Percentiles rank a stretch among this genome's conserved stretches.
phyloP scores from a whole-genome alignment of 495 filamentous ascomycete genomes.

The Aspergillus sclerotiicarbonarius region DNA sequence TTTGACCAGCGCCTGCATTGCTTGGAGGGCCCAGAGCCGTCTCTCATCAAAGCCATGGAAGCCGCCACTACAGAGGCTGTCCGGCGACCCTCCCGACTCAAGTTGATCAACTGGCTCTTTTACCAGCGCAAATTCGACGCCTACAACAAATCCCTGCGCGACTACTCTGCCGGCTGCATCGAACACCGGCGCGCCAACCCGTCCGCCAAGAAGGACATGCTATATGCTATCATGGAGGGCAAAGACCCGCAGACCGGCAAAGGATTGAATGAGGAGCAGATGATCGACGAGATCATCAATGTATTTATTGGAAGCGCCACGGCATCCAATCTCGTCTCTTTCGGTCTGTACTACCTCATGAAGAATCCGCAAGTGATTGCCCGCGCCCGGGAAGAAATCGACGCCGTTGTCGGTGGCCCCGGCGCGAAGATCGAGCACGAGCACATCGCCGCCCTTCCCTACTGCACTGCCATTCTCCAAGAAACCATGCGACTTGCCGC shows the following conservation, averaged over 20 bases:
- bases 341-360: slow-evolving; percentile 45
- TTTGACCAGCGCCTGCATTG: slow-evolving; percentile 41
- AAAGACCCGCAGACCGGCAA: slow-evolving; percentile 65
- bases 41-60: slow-evolving; percentile 40
- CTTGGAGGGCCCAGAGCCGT: slow-evolving; percentile 28
- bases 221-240: slow-evolving; percentile 66
- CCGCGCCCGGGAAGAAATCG: slow-evolving; percentile 43
- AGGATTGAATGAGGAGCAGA: slow-evolving; percentile 56
- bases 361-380: slow-evolving; percentile 34
- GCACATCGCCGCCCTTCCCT: slow-evolving; percentile 64
- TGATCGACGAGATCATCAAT: slow-evolving; percentile 65
- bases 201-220: slow-evolving; percentile 62
- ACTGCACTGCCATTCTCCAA: slow-evolving; percentile 64
- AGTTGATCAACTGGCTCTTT: slow-evolving; percentile 39
- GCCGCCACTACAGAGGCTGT: slow-evolving; percentile 42
- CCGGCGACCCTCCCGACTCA: slow-evolving; percentile 38
- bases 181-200: slow-evolving; percentile 52
- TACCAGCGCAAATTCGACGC: slow-evolving; percentile 49
- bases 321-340: slow-evolving; percentile 43
- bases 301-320: slow-evolving; percentile 49
- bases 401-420: slow-evolving; percentile 35
- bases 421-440: slow-evolving; percentile 37
- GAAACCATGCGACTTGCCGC: slow-evolving; percentile 70
- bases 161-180: slow-evolving; percentile 59
- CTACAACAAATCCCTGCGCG: slow-evolving; percentile 56